Percentiles rank a stretch among this genome's conserved stretches.
These are phyloP conservation scores for Hypoxylon crocopeplum DNA, from an alignment of 495 filamentous ascomycete species.

Conservation along the genomic window DNA sequence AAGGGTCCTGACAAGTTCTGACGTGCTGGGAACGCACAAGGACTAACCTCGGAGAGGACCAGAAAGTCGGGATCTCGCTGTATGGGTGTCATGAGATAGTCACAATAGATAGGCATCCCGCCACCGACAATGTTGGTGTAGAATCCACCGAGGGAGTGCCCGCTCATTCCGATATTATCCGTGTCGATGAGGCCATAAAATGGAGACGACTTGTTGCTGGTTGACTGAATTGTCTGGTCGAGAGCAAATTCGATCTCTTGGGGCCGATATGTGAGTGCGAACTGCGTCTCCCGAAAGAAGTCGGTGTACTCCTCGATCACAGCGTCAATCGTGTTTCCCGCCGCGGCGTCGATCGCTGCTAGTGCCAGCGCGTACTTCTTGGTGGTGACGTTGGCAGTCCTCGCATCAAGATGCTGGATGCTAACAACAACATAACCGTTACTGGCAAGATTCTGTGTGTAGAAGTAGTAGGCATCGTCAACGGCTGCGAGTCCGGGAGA, in stretches of 20 bases:
- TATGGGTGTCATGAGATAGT: not conserved
- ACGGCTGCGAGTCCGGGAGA: not conserved
- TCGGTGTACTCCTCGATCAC: conserved; percentile 14
- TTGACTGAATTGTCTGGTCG: not conserved
- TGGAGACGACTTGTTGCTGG: not conserved
- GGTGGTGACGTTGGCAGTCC: not conserved
- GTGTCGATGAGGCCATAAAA: not conserved
- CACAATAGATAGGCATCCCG: conserved; percentile 1
- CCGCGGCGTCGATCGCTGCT: not conserved
- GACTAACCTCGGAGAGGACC: not conserved
- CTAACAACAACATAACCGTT: not conserved
- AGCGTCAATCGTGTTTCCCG: conserved; percentile 3
- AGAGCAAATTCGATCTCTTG: conserved; percentile 11
- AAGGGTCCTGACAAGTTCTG: not conserved
- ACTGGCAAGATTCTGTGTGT: conserved; percentile 3
- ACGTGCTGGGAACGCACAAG: not conserved
- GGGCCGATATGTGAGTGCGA: conserved; percentile 12
- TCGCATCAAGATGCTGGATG: not conserved
- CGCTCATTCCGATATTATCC: conserved; percentile 2
- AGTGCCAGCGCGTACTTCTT: not conserved
- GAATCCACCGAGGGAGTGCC: conserved; percentile 5
- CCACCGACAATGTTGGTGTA: conserved; percentile 3
- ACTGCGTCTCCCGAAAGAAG: conserved; percentile 18
- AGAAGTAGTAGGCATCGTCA: conserved; percentile 3
- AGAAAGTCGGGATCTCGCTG: not conserved